Conservation (phyloP, 495 filamentous ascomycete genomes). For the Trichoderma reesei region DNA sequence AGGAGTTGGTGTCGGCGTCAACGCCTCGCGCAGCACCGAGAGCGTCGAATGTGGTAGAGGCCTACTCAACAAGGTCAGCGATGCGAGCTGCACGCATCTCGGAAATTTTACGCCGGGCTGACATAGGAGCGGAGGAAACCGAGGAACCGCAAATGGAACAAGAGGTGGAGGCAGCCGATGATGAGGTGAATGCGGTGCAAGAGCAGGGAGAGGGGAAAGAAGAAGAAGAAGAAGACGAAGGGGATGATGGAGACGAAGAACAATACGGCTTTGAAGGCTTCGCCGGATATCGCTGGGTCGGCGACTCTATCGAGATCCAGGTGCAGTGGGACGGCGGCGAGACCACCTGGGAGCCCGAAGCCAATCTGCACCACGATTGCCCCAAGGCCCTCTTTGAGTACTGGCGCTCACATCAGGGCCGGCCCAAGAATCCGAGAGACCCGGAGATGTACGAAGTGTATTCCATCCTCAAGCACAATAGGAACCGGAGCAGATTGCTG, state of each 20-base stretch:
- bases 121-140: not conserved
- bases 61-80: not conserved
- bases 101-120: not conserved
- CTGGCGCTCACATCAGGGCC: constrained; percentile 4
- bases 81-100: not conserved
- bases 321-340: not conserved
- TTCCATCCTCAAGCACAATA: constrained; percentile 10
- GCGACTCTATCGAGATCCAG: not conserved
- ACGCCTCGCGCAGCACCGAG: not conserved
- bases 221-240: too few species aligned
- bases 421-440: not conserved
- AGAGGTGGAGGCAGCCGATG: too few species aligned
- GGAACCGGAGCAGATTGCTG: not conserved
- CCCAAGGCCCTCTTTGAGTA: constrained; percentile 5
- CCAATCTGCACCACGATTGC: constrained; percentile 1
- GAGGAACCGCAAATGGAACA: not conserved
- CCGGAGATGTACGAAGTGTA: constrained; percentile 7
- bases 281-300: not conserved
- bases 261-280: not conserved
- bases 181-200: not conserved
- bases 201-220: too few species aligned
- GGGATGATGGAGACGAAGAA: not conserved
- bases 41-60: too few species aligned
- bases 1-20: not conserved
- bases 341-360: constrained; percentile 9